Evolutionary conservation across 306 rosid species (phyloP).

Genomic region (Fragaria nilgerrensis): DNA sequence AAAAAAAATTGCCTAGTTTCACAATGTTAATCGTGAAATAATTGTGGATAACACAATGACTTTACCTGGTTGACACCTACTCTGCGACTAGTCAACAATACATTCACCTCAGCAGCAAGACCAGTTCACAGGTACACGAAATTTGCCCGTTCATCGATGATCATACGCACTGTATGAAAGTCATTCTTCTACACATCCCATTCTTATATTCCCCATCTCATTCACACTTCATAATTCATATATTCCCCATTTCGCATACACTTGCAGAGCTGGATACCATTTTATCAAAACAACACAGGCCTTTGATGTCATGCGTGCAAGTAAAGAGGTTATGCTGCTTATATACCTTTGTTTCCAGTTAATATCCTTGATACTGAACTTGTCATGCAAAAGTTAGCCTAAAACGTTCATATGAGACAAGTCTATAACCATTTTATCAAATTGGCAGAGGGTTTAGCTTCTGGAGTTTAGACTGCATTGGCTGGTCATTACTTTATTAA

Average conservation of each 20-base stretch:
- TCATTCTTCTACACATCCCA: not conserved
- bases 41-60: not conserved
- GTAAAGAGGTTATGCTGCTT: not conserved
- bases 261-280: constrained; percentile 1
- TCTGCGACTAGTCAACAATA: not conserved
- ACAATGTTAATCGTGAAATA: not conserved
- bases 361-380: not conserved
- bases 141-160: not conserved
- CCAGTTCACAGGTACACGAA: not conserved
- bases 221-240: not conserved
- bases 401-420: not conserved
- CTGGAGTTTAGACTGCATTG: not conserved
- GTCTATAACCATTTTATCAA: not conserved
- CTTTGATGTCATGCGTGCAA: not conserved
- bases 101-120: not conserved
- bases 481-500: not conserved
- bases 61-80: not conserved
- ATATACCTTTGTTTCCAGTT: not conserved
- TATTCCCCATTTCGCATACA: not conserved
- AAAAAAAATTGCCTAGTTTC: not conserved
- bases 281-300: not conserved
- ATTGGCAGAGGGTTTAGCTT: not conserved
- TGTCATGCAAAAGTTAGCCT: not conserved
- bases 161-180: not conserved
- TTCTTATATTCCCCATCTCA: not conserved